Evolutionary conservation across 164 flowering plant genomes (phyloP), one percentile per base, ranked within the genome.

Genomic region (Tetracentron sinense): DNA sequence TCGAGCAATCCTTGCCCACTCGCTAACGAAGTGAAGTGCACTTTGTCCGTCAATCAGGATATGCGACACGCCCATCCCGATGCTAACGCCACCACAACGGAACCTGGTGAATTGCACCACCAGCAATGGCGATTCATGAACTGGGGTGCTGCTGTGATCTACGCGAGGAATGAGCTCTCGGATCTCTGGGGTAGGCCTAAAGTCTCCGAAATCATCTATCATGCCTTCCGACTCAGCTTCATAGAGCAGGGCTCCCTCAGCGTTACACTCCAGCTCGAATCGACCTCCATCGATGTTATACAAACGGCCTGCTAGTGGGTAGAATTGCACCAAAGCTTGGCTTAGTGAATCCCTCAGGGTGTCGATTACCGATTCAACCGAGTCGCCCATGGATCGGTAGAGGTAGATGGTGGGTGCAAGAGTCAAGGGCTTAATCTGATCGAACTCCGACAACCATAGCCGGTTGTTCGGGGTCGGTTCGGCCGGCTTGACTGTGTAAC

Each of bases 261-360:
- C 73, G 31, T 81, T 78, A 71, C 88, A 84, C 10, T 69, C 58
- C 31, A 84, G 78, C 72, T 76, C 79, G 0, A 84, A 67, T 1
- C 85, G 77, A 28, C 79, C 72, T 3, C 63, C 62, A 8, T 42
- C 72, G 6, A 64, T 58, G 56, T 50, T 65, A 0, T 51, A 30
- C 31, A 83, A 30, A 6, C 88, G 82, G 16, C 88, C 88, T 1
- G 85, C 82, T 7, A 83, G 35, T 17, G 84, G 84, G 58, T 77
- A 81, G 58, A 74, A 78, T 12, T 61, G 68, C 22, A 72, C 76
- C 44, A 81, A 35, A 0, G 69, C 69, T 31, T 35, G 61, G 54
- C 75, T 68, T 52, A 81, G 38, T 6, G 82, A 67, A 10, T 65
- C 58, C 56, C 52, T 81, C 27, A 81, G 47, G 38, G 61, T 64